Evolutionary conservation across 768 basidiomycete genomes (phyloP).

Genomic region (Mrakia frigida): DNA sequence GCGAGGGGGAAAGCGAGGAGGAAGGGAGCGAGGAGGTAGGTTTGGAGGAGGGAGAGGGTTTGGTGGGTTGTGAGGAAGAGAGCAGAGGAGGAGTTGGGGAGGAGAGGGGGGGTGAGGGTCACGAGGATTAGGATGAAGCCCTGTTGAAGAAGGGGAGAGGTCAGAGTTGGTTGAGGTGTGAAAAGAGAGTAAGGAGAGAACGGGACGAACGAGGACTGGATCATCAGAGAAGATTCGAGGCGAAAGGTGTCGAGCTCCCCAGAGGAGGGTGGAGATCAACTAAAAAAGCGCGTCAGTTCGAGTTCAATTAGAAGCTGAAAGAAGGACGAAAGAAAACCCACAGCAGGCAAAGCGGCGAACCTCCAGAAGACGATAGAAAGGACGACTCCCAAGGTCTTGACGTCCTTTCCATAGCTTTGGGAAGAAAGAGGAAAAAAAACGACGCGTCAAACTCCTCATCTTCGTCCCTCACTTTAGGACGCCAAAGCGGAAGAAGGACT

Average conservation of each 20-base stretch:
- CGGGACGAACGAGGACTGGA: constrained; percentile 19
- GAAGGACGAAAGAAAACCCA: neutral
- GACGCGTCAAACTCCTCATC: neutral
- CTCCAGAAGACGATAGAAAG: constrained; percentile 29
- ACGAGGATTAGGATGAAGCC: constrained; percentile 18
- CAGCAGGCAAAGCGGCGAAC: constrained; percentile 25
- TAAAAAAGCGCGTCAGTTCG: neutral
- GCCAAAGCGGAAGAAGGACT: neutral
- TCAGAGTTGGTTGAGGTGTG: neutral
- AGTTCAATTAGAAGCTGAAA: neutral
- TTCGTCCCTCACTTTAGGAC: no score
- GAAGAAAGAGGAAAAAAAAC: neutral
- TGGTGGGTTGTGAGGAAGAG: constrained; percentile 18
- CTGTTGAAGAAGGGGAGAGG: neutral
- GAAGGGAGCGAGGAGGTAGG: constrained; percentile 23
- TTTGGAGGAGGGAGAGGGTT: constrained; percentile 17
- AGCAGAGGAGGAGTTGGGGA: constrained; percentile 2
- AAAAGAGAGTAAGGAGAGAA: no score
- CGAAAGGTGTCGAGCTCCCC: constrained; percentile 14
- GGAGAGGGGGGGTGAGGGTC: constrained; percentile 18
- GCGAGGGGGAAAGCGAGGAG: constrained; percentile 27
- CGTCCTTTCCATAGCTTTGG: constrained; percentile 13
- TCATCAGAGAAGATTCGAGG: constrained; percentile 13
- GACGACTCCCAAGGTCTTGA: constrained; percentile 26
- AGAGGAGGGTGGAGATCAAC: constrained; percentile 2